These are phyloP conservation scores for Rhizopus delemar DNA, from an alignment of 371 early-diverging fungal genomes.

Conservation along the genomic window DNA sequence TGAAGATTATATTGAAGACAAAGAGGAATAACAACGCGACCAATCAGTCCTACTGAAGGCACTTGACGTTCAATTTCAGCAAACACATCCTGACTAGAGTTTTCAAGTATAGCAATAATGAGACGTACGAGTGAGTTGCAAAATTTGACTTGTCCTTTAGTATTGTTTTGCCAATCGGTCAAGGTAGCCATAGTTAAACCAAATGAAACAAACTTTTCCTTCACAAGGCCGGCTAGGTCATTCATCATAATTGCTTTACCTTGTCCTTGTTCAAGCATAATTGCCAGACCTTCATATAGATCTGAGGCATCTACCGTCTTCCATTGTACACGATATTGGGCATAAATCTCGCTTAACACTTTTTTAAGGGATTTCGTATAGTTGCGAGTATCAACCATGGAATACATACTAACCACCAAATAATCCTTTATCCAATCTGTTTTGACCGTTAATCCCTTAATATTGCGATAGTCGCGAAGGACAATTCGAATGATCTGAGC, in stretches of 20 bases:
- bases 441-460: slow-evolving; percentile 42
- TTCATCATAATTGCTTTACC: slow-evolving; percentile 42
- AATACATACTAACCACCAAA: slow-evolving; percentile 36
- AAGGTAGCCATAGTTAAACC: slow-evolving; percentile 45
- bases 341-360: slow-evolving; percentile 44
- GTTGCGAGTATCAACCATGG: slow-evolving; percentile 42
- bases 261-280: slow-evolving; percentile 47
- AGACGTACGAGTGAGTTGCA: slow-evolving; percentile 57
- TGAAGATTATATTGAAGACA: slow-evolving; percentile 53
- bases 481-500: slow-evolving; percentile 52
- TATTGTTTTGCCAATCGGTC: slow-evolving; percentile 46
- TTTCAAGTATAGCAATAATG: slow-evolving; percentile 57
- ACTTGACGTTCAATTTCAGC: slow-evolving; percentile 48
- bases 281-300: slow-evolving; percentile 51
- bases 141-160: slow-evolving; percentile 35
- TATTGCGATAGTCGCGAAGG: slow-evolving; percentile 52
- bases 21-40: slow-evolving; percentile 53
- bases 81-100: slow-evolving; percentile 55
- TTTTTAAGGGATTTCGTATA: slow-evolving; percentile 47
- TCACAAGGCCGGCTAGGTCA: slow-evolving; percentile 47
- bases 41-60: slow-evolving; percentile 49
- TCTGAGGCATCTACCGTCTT: slow-evolving; percentile 57
- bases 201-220: slow-evolving; percentile 52
- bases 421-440: slow-evolving; percentile 65
- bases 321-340: slow-evolving; percentile 50